phyloP scores from a whole-genome alignment of 2,329 filamentous ascomycete genomes.

The Monosporascus sp. region DNA sequence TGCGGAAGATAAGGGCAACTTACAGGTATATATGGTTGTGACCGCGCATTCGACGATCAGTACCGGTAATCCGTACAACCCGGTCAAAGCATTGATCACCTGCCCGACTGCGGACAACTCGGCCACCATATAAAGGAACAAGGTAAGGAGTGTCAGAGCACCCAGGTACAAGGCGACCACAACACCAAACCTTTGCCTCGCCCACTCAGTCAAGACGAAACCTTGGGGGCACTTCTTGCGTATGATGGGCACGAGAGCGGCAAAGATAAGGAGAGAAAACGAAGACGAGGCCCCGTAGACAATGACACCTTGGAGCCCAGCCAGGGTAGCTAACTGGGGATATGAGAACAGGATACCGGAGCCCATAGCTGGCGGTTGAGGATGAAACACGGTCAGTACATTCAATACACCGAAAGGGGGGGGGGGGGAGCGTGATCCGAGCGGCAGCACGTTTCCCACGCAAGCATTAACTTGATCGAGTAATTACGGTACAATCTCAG shows the following conservation, averaged over 20 bases:
- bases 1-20: constrained; percentile 13
- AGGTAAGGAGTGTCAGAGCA: constrained; percentile 70
- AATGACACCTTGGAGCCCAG: constrained; percentile 72
- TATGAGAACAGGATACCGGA: constrained; percentile 81
- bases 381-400: constrained; percentile 38
- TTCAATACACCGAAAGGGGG: constrained; percentile 11
- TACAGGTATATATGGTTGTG: constrained; percentile 80
- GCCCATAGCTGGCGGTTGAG: constrained; percentile 62
- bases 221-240: constrained; percentile 75
- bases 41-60: constrained; percentile 73
- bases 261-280: constrained; percentile 70
- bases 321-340: constrained; percentile 72
- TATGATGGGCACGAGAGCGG: constrained; percentile 69
- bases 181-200: constrained; percentile 69
- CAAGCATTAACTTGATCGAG: constrained; percentile 99
- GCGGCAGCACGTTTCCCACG: constrained; percentile 97
- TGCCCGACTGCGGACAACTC: constrained; percentile 79
- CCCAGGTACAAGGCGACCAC: constrained; percentile 68
- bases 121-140: constrained; percentile 83
- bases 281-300: constrained; percentile 70
- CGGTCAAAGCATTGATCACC: constrained; percentile 69
- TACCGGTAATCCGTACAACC: constrained; percentile 66
- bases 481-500: constrained; percentile 95
- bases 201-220: constrained; percentile 82
- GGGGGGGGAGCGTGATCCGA: constrained; percentile 53